Base-by-base conservation (phyloP, 2,329 filamentous ascomycete genomes). In the Emericellopsis atlantica region DNA sequence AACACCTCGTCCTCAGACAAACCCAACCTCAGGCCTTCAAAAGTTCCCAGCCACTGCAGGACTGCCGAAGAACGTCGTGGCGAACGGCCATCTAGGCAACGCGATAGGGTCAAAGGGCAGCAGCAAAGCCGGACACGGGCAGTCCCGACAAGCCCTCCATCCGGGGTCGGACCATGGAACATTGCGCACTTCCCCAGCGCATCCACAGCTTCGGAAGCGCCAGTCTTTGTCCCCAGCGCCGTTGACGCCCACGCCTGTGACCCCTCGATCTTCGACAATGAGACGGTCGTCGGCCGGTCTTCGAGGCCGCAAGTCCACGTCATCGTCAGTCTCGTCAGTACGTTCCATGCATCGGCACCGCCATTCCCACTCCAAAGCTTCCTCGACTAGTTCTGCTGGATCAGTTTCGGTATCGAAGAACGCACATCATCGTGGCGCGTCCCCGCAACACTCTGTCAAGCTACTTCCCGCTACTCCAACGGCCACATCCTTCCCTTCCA, bases 381-480 rank as follows among this genome's bases (percentile, higher is more conserved):
- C 86, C 0, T 95, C 88, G 0, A 92, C 88, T 1, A 95, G 88
- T 35, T 95, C 84, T 5, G 83, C 81, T 44, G 81, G 79, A 18
- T 81, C 82, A 0, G 79, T 82, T 4, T 80, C 81, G 0, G 76
- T 77, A 15, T 82, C 82, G 31, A 82, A 80, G 53, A 81, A 76
- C 14, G 78, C 76, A 2, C 34, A 37, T 32, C 73, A 72, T 35
- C 64, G 74, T 31, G 74, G 74, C 12, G 78, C 84, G 21, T 89
- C 82, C 4, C 90, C 92, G 1, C 88, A 95, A 56, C 77, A 86
- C 49, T 94, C 86, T 0, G 83, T 96, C 51, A 96, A 96, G 62
- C 84, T 96, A n/a, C 76, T 96, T 3, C 90, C 92, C 1, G 85
- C 86, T 0, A 95, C 89, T 0, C 90, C 90, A 0, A 89, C 83